Evolutionary conservation across 192 early-diverging fungal species (phyloP), one percentile per base, ranked within the genome.

Genomic region (Spinellus fusiger): DNA sequence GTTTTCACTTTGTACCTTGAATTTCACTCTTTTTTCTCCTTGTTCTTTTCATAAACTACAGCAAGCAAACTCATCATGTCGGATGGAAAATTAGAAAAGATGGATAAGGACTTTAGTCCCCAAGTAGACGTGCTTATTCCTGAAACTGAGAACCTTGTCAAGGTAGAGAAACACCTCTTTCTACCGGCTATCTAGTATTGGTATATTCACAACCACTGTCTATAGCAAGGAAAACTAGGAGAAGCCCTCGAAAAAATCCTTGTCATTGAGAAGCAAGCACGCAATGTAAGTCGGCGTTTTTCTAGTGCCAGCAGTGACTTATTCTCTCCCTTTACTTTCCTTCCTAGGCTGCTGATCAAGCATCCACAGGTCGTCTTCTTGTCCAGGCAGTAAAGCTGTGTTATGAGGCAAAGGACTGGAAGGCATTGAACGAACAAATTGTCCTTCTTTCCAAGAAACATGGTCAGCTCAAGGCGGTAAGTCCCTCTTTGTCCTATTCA

Each of bases 361-460:
- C 79, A 40, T 99, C 95, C 18, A 96, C 94, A 47, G 82, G 89
- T 26, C 82, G 93, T 58, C 84, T 96, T 18, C 80, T 99, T 55
- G 76, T 90, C 49, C 83, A 83, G 10, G 87, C 92, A 49, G 83
- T 96, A 15, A 77, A 83, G 29, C 66, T 96, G 25, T 90, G 86
- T 57, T 80, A 81, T 61, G 68, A 85, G 27, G 82, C 86, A 2
- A 62, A 77, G 15, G 89, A 96, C 57, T 98, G 91, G 90, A 89
- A 88, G 70, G 69, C 90, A 56, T 79, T 99, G 65, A 93, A 95
- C 71, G 94, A 99, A 62, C 77, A 96, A 61, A 86, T 99, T 38
- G 84, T 90, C 10, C 69, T 93, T 23, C 77, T 99, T 55, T 89
- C 93, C n/a, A 99, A 99, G 77, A 96, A 96, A 69, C 91, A 96